Base-by-base conservation (phyloP, 2,329 filamentous ascomycete species). In the Magnaporthiopsis incrustans region DNA sequence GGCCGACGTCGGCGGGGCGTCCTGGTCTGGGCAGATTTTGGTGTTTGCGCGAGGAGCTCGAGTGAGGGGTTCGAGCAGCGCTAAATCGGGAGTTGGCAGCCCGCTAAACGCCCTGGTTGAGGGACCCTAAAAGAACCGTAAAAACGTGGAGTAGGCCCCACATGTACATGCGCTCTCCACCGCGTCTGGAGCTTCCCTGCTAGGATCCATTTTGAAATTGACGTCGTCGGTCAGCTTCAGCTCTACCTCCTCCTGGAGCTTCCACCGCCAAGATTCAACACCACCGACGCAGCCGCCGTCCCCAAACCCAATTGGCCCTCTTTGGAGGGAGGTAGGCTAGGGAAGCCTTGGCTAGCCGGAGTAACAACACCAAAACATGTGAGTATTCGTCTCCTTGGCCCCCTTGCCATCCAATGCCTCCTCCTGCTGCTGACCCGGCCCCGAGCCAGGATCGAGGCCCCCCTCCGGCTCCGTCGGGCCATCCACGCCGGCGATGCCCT, bases 401-500 rank as follows among this genome's bases (percentile, higher is more conserved):
- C 15, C 44, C 6, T 12, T 3, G 6, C 44, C 4, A 33, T 2
- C 33, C 7, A 10, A 18, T 53, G 38, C 38, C 6, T 44, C 15
- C 15, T 53, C 44, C 22, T 18, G 44, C 44, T 10, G 15, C 44
- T n/a, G 5, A 53, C 44, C 44, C 6, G 14, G 35, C 18, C 18
- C 44, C 22, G 44, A n/a, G 27, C 25, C 67, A 92, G 87, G 89
- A 92, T 94, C 77, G 88, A 92, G 67, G 84, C 90, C 65, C 84
- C 88, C 64, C 85, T 88, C 74, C 89, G 92, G 70, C 81, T 96
- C 59, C 89, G 92, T 68, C 88, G 92, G 70, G 92, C 92, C 66
- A 94, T 97, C 74, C 83, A 89, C 73, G 83, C 86, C 71, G 87
- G 90, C 74, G 89, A 94, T 75, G 76, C 79, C 63, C 78, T 86